Evolutionary conservation across 768 basidiomycete genomes (phyloP).

Genomic region (Rhodotorula paludigena): DNA sequence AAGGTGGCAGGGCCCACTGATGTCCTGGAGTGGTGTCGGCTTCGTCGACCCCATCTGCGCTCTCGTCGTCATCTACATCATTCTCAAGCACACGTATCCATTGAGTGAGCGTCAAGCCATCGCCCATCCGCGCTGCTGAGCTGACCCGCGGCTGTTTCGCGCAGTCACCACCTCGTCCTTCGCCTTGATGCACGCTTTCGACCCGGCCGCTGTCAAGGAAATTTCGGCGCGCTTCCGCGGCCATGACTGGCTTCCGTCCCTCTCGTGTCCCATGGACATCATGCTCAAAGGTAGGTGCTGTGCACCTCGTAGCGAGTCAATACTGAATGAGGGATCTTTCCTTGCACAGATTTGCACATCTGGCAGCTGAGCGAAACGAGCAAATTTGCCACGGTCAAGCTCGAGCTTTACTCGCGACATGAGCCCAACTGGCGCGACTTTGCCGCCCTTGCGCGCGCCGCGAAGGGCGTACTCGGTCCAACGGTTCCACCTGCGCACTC

Average conservation of each 20-base stretch:
- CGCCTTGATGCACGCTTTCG: constrained; percentile 28
- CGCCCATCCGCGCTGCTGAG: not conserved
- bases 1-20: not conserved
- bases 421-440: too few species aligned
- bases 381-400: constrained; percentile 11
- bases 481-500: too few species aligned
- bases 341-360: constrained; percentile 13
- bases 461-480: too few species aligned
- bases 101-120: constrained; percentile 5
- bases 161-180: constrained; percentile 9
- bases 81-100: constrained; percentile 16
- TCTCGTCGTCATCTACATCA: constrained; percentile 15
- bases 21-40: constrained; percentile 1
- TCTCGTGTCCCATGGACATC: not conserved
- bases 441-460: too few species aligned
- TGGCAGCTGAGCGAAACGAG: constrained; percentile 11
- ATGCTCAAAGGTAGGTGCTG: not conserved
- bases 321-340: not conserved
- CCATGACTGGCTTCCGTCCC: not conserved
- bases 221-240: not conserved
- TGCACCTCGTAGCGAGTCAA: not conserved
- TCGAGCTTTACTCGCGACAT: not conserved
- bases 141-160: not conserved
- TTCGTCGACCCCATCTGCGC: constrained; percentile 25
- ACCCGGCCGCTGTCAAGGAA: not conserved